Conservation (phyloP, 768 basidiomycete genomes). For the Russula dissimulans region DNA sequence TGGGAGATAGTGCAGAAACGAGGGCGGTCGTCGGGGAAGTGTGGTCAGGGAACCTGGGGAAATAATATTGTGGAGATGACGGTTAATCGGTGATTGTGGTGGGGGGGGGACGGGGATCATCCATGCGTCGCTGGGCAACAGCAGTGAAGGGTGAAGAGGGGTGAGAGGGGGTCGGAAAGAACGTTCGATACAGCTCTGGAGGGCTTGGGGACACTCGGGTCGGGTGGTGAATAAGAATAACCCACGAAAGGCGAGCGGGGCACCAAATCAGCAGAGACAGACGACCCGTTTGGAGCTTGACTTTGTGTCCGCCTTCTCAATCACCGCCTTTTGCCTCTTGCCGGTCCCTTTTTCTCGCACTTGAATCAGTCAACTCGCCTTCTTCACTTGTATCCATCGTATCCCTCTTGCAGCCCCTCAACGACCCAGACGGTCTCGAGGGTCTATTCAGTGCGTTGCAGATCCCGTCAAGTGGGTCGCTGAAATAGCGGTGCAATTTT, state of each 20-base stretch:
- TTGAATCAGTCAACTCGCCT: neutral
- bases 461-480: neutral
- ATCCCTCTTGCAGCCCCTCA: neutral
- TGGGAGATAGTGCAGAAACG: no score
- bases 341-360: neutral
- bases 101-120: neutral
- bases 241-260: neutral
- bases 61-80: neutral
- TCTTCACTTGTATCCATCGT: neutral
- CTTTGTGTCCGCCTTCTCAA: neutral
- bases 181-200: neutral
- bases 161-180: neutral
- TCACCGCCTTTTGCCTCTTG: neutral
- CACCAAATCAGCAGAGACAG: neutral
- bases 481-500: constrained; percentile 8
- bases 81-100: neutral
- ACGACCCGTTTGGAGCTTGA: neutral
- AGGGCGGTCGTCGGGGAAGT: neutral
- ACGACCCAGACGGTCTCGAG: neutral
- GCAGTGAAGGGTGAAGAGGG: neutral
- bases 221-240: neutral
- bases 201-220: neutral
- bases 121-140: neutral
- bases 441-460: neutral
- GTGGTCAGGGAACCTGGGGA: neutral